Base-by-base conservation (phyloP, 176 grass and related monocot genomes). In the Aegilops sharonensis region DNA sequence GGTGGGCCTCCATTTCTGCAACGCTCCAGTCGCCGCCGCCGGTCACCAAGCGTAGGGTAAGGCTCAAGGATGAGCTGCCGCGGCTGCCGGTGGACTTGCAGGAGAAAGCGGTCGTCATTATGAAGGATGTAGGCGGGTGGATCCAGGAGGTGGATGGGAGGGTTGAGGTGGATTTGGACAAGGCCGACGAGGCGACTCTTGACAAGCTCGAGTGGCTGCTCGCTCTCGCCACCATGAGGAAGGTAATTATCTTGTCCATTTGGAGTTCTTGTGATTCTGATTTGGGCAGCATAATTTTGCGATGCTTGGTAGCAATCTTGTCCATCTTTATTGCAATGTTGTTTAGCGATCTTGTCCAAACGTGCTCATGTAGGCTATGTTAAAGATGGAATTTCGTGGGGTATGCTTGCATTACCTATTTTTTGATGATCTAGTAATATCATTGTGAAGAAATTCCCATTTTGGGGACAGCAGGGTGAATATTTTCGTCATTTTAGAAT, bases 91-190 rank as follows among this genome's bases (percentile, higher is more conserved):
- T 72, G 57, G 69, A 59, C 6, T 69, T 78, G 84, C 85, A 91
- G 48, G 27, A 75, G 13, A 84, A n/a, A 45, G 85, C 72, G 40
- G 68, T 68, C 73, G 3, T 31, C 34, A 54, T 88, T 25, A 89
- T 90, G 40, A 85, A 83, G 85, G 84, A 77, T 62, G 63, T 47
- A 61, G 77, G 73, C 37, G 86, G 23, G 30, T 89, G 66, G 21
- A 78, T 88, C 21, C 64, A 14, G 78, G 73, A 86, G 78, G 27
- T 67, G 71, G 70, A 75, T 35, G 74, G 72, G 72, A 89, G 85
- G 42, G 66, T 86, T 84, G 73, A 85, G 83, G 89, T 89, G 27
- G 82, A 89, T 78, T 71, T 94, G 18, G 87, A 85, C 86, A 91
- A 66, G 23, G 77, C 64, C 0, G 90, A 94, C 54, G 74, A 73